Conservation (phyloP, 805 yeast genomes). For the Tetrapisispora arboricola region DNA sequence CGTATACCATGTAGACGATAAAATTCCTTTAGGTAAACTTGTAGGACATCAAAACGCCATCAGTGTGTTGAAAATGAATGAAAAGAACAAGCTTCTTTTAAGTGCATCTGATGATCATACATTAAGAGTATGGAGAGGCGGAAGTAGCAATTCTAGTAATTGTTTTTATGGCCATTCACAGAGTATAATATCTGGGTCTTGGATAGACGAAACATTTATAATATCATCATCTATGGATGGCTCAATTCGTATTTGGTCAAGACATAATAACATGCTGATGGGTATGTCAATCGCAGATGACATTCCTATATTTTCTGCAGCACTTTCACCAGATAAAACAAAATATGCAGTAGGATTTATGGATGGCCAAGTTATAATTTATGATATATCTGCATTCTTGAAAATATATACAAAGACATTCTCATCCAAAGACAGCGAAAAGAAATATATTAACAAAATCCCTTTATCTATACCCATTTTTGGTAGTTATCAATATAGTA, state of each 20-base stretch:
- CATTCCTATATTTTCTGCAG: conserved; percentile 44
- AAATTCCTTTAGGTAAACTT: conserved; percentile 40
- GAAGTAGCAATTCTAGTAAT: conserved; percentile 42
- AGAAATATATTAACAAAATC: not conserved
- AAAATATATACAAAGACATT: not conserved
- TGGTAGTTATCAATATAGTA: conserved; percentile 17
- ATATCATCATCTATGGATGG: conserved; percentile 65
- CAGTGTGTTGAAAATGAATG: conserved; percentile 46
- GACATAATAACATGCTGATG: conserved; percentile 9
- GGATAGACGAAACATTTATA: conserved; percentile 39
- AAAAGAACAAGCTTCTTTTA: conserved; percentile 43
- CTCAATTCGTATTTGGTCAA: conserved; percentile 56
- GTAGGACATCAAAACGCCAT: conserved; percentile 59
- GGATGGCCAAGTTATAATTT: conserved; percentile 47
- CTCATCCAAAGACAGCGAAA: no score
- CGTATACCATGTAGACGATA: conserved; percentile 43
- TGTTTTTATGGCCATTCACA: conserved; percentile 45
- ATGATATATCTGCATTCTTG: conserved; percentile 28
- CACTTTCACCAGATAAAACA: conserved; percentile 39
- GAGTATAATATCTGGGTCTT: conserved; percentile 43
- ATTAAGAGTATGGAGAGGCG: conserved; percentile 68
- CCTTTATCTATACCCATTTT: conserved; percentile 21
- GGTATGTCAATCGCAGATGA: conserved; percentile 35
- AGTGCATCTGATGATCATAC: conserved; percentile 71
- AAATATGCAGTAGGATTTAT: conserved; percentile 56